Conservation (phyloP, 495 filamentous ascomycete genomes). For the Talaromyces wortmannii region DNA sequence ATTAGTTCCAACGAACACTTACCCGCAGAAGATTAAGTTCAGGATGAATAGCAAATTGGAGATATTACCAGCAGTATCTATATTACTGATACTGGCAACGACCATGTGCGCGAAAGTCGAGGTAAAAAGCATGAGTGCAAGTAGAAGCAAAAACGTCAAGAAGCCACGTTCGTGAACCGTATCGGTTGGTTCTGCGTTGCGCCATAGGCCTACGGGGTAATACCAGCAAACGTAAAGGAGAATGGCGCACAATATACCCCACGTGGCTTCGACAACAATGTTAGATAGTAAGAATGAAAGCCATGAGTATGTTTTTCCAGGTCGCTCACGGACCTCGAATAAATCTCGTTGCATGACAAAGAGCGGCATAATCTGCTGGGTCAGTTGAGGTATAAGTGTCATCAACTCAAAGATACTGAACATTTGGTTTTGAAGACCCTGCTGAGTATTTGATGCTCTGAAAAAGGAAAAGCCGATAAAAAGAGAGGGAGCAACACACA, state of each 20-base stretch:
- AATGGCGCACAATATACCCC: conserved; percentile 56
- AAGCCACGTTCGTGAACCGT: conserved; percentile 26
- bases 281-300: conserved; percentile 60
- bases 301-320: conserved; percentile 73
- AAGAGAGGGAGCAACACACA: conserved; percentile 46
- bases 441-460: conserved; percentile 62
- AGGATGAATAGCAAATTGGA: conserved; percentile 39
- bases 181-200: conserved; percentile 37
- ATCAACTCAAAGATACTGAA: conserved; percentile 85
- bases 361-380: conserved; percentile 71
- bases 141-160: conserved; percentile 21
- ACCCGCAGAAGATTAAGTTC: conserved; percentile 43
- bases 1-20: not conserved
- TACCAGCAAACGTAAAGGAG: conserved; percentile 62
- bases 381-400: conserved; percentile 72
- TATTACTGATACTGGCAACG: conserved; percentile 22
- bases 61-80: conserved; percentile 32
- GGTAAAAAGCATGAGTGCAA: conserved; percentile 12
- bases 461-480: conserved; percentile 94
- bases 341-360: conserved; percentile 61
- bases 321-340: conserved; percentile 66
- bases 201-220: conserved; percentile 59
- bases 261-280: conserved; percentile 70
- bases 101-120: conserved; percentile 50
- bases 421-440: conserved; percentile 87